A percentile compares a stretch with the other conserved stretches of the same genome.
Conservation (phyloP, 176 grass and related monocot genomes). For the Hordeum vulgare region MorexV3_pseudomolecules_assembly NC_058519.1:57081353-57081852, state of each 20-base stretch:
- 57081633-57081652: not conserved
- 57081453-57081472: not conserved
- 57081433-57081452: not conserved
- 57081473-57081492: not conserved
- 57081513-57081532: not conserved
- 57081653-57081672: not conserved
- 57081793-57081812: not conserved
- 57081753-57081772: conserved; percentile 3
- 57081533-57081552: not conserved
- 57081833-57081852: too few species aligned
- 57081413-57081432: too few species aligned
- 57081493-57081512: not conserved
- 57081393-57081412: too few species aligned
- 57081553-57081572: not conserved
- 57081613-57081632: not conserved
- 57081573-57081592: not conserved
- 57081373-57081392: not conserved
- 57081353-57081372: not conserved
- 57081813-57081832: conserved; percentile 10
- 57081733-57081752: conserved; percentile 22
- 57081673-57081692: not conserved
- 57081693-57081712: conserved; percentile 24
- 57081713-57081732: not conserved
- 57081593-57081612: not conserved
- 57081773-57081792: not conserved